phyloP scores from a whole-genome alignment of 2,329 filamentous ascomycete genomes.

The Neophaeococcomyces mojaviensis region DNA sequence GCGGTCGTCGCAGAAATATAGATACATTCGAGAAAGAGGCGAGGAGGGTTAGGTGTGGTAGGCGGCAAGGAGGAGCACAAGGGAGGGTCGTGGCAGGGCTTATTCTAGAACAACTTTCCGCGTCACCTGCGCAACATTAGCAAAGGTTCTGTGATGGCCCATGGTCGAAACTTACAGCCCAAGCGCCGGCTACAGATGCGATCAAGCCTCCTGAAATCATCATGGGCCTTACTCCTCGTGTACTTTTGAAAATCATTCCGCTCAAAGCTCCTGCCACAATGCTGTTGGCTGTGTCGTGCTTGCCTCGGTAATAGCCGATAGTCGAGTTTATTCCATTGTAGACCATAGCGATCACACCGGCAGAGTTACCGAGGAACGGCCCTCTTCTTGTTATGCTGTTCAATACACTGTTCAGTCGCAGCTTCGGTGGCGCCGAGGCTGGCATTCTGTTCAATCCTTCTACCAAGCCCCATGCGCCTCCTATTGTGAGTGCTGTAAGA shows the following conservation, averaged over 20 bases:
- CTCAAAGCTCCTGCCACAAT: constrained; percentile 77
- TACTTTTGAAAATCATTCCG: constrained; percentile 95
- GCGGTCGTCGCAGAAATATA: constrained; percentile 2
- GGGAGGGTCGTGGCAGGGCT: not conserved
- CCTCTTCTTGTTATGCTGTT: constrained; percentile 90
- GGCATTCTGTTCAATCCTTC: constrained; percentile 74
- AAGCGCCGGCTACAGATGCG: constrained; percentile 72
- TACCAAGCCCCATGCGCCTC: constrained; percentile 84
- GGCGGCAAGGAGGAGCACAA: not conserved
- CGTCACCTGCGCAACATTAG: constrained; percentile 34
- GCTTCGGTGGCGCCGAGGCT: constrained; percentile 70
- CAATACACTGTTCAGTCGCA: constrained; percentile 86
- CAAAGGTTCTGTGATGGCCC: constrained; percentile 3
- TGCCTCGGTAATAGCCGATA: constrained; percentile 69
- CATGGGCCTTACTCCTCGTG: constrained; percentile 82
- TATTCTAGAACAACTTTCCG: constrained; percentile 37
- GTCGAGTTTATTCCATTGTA: constrained; percentile 91
- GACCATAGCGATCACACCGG: constrained; percentile 87
- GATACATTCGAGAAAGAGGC: constrained; percentile 3
- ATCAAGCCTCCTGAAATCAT: constrained; percentile 89
- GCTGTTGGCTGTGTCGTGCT: constrained; percentile 86
- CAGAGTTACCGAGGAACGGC: constrained; percentile 92
- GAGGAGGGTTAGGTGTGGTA: not conserved
- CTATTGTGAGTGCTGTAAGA: constrained; percentile 72
- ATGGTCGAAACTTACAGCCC: constrained; percentile 64